Percentiles rank a stretch among this genome's conserved stretches.
Conservation (phyloP, 306 rosid genomes). For the Cyamopsis tetragonoloba region DNA sequence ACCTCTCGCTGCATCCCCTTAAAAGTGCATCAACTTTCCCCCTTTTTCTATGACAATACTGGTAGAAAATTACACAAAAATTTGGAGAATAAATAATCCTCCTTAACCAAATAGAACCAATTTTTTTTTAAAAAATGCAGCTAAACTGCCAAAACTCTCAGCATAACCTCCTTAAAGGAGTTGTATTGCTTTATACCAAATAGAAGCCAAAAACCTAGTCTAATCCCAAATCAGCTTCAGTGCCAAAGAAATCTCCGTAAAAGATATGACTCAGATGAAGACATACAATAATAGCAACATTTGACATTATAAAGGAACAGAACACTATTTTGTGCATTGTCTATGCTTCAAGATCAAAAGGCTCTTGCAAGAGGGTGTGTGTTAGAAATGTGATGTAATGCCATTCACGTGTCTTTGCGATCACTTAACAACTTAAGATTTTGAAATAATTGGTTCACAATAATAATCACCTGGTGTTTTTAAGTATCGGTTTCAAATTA, state of each 20-base stretch:
- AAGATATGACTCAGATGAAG: neutral
- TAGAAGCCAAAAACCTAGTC: neutral
- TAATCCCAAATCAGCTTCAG: neutral
- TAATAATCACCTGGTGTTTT: neutral
- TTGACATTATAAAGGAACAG: conserved; percentile 1
- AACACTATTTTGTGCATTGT: neutral
- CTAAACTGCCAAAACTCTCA: neutral
- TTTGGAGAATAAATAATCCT: neutral
- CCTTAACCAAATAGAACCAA: neutral
- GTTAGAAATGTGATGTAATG: neutral
- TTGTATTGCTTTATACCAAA: neutral
- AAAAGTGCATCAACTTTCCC: neutral
- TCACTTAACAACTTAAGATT: no score
- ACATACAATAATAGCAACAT: conserved; percentile 7
- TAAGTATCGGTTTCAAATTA: conserved; percentile 6
- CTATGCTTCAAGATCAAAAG: neutral
- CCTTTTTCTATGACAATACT: neutral
- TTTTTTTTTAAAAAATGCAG: neutral
- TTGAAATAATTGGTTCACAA: neutral
- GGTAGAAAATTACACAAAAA: neutral
- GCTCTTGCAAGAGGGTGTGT: neutral
- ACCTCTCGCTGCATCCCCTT: conserved; percentile 11
- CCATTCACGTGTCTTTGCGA: neutral
- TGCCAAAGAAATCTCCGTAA: neutral
- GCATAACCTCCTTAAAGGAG: neutral